phyloP scores from a whole-genome alignment of 2,329 filamentous ascomycete species.

The Corniculantispora saksenae region DNA sequence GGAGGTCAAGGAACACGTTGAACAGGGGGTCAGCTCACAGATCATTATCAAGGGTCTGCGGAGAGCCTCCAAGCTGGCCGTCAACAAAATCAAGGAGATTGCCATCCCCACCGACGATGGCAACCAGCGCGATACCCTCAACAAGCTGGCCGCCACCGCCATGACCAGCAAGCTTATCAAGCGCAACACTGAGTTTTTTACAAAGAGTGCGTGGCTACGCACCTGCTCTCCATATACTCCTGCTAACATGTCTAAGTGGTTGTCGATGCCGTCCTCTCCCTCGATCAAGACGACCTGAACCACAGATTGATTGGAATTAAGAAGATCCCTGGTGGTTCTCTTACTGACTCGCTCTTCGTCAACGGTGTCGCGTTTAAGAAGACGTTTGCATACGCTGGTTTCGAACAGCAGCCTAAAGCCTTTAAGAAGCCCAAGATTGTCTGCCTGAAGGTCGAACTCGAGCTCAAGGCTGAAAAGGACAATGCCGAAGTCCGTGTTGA shows the following conservation, averaged over 20 bases:
- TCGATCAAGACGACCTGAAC: constrained; percentile 96
- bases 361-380: constrained; percentile 99
- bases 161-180: constrained; percentile 99
- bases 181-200: constrained; percentile 95
- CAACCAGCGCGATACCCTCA: constrained; percentile 83
- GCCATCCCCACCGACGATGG: constrained; percentile 80
- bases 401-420: constrained; percentile 97
- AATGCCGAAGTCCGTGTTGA: constrained; percentile 98
- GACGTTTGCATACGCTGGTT: constrained; percentile 98
- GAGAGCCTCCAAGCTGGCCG: constrained; percentile 83
- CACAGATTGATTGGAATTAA: constrained; percentile 98
- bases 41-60: constrained; percentile 95
- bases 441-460: constrained; percentile 95
- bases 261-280: constrained; percentile 89
- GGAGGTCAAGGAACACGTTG: constrained; percentile 93
- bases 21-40: constrained; percentile 95
- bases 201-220: constrained; percentile 69
- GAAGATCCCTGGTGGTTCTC: constrained; percentile 93
- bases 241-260: constrained; percentile 69
- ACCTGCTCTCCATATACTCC: neutral
- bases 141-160: constrained; percentile 87
- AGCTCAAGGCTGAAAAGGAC: constrained; percentile 98
- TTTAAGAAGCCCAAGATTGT: constrained; percentile 96
- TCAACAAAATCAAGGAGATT: constrained; percentile 99
- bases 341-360: constrained; percentile 95